These are phyloP conservation scores for Kwoniella europaea DNA, from an alignment of 768 basidiomycete species.

Conservation along the genomic window DNA sequence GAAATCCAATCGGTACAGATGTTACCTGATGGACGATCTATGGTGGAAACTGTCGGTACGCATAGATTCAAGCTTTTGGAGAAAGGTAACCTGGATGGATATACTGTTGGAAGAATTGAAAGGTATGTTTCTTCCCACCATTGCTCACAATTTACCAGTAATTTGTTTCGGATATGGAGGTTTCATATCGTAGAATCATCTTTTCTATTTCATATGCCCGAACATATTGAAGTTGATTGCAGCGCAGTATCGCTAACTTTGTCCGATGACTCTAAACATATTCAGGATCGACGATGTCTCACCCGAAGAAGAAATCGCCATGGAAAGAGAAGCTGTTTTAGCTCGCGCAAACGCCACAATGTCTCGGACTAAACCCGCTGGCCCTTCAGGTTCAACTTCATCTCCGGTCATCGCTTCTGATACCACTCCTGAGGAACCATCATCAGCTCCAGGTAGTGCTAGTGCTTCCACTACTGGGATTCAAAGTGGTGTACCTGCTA, in stretches of 20 bases:
- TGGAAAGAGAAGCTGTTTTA: conserved; percentile 55
- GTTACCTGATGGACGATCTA: conserved; percentile 84
- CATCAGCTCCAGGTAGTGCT: background rate
- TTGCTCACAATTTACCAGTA: background rate
- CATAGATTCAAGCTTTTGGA: conserved; percentile 86
- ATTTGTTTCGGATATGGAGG: background rate
- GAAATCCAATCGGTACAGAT: conserved; percentile 84
- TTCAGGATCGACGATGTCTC: conserved; percentile 60
- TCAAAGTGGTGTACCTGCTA: background rate
- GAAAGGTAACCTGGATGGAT: conserved; percentile 82
- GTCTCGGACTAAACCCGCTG: conserved; percentile 8
- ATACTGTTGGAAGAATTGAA: conserved; percentile 82
- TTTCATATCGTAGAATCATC: background rate
- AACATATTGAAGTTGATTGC: background rate
- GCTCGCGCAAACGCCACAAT: conserved; percentile 18
- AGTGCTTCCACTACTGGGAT: background rate
- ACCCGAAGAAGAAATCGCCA: conserved; percentile 59
- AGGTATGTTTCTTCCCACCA: conserved; percentile 50
- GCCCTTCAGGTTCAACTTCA: conserved; percentile 2
- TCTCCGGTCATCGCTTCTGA: background rate
- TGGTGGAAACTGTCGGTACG: conserved; percentile 75
- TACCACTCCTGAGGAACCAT: conserved; percentile 2
- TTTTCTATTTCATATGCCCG: background rate
- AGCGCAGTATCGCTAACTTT: background rate
- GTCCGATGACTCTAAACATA: conserved; percentile 1